These are phyloP conservation scores for Penicillium desertorum DNA, from an alignment of 495 filamentous ascomycete genomes.

Conservation along the genomic window DNA sequence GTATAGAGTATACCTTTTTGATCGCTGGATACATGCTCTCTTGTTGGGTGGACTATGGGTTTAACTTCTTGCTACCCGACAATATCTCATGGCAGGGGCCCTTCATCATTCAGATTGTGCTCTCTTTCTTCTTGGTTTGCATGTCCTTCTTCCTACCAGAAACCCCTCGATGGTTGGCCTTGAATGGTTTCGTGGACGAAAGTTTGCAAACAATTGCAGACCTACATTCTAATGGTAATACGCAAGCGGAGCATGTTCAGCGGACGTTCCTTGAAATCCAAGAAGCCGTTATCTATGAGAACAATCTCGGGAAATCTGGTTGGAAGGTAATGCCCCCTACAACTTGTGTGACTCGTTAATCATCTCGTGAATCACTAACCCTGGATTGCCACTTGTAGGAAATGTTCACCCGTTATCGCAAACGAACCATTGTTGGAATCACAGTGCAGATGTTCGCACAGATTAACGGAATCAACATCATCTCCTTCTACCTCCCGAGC, in stretches of 20 bases:
- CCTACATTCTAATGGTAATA: slow-evolving; percentile 28
- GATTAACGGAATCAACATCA: slow-evolving; percentile 40
- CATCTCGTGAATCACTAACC: background rate
- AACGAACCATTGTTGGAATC: slow-evolving; percentile 33
- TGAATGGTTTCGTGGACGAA: slow-evolving; percentile 33
- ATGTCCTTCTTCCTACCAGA: slow-evolving; percentile 34
- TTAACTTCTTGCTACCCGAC: slow-evolving; percentile 30
- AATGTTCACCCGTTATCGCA: slow-evolving; percentile 36
- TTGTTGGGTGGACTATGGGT: slow-evolving; percentile 36
- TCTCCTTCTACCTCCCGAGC: slow-evolving; percentile 36
- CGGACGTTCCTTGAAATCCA: slow-evolving; percentile 28
- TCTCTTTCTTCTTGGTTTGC: slow-evolving; percentile 28
- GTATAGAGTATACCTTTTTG: slow-evolving; percentile 32
- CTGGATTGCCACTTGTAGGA: slow-evolving; percentile 13
- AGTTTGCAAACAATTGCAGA: slow-evolving; percentile 32
- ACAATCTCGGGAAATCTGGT: slow-evolving; percentile 25
- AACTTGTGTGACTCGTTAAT: background rate
- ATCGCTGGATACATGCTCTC: slow-evolving; percentile 36
- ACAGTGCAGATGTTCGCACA: slow-evolving; percentile 36
- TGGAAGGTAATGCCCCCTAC: slow-evolving; percentile 22
- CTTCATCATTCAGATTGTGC: slow-evolving; percentile 33
- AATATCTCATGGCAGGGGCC: slow-evolving; percentile 32
- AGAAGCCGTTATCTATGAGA: slow-evolving; percentile 32
- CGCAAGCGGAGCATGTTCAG: slow-evolving; percentile 24
- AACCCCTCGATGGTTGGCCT: slow-evolving; percentile 32